A percentile compares a stretch with the other conserved stretches of the same genome.
Evolutionary conservation across 257 asterid genomes (phyloP).

Genomic region (Solanum piurae): DNA sequence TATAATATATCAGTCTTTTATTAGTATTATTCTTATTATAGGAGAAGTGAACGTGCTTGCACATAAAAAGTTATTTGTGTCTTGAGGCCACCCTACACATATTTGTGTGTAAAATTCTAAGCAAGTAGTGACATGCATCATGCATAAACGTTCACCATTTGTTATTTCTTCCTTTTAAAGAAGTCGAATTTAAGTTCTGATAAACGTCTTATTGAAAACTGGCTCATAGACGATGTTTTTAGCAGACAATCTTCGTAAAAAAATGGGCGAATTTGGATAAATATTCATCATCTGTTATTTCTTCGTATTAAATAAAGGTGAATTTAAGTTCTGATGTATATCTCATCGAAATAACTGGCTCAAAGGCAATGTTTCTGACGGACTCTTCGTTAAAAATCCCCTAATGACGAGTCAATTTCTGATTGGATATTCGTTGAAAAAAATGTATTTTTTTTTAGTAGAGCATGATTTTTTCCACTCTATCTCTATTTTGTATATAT

Average conservation of each 20-base stretch:
- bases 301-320: not conserved
- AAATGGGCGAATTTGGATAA: not conserved
- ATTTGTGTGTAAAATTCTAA: not conserved
- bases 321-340: too few relatives aligned
- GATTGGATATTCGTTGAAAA: not conserved
- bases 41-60: not conserved
- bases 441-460: not conserved
- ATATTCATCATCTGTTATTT: not conserved
- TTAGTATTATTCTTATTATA: not conserved
- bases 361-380: not conserved
- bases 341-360: not conserved
- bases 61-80: not conserved
- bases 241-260: too few relatives aligned
- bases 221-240: not conserved
- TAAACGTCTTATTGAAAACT: too few relatives aligned
- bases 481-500: not conserved
- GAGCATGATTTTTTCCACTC: not conserved
- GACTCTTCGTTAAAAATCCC: too few relatives aligned
- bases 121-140: not conserved
- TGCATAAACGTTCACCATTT: not conserved
- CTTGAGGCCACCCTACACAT: not conserved
- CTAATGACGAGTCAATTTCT: not conserved
- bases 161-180: not conserved
- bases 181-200: too few relatives aligned
- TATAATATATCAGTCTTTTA: not conserved